Base-by-base conservation (phyloP, 169 alveolate genomes). In the Cryptosporidium sp. region DNA sequence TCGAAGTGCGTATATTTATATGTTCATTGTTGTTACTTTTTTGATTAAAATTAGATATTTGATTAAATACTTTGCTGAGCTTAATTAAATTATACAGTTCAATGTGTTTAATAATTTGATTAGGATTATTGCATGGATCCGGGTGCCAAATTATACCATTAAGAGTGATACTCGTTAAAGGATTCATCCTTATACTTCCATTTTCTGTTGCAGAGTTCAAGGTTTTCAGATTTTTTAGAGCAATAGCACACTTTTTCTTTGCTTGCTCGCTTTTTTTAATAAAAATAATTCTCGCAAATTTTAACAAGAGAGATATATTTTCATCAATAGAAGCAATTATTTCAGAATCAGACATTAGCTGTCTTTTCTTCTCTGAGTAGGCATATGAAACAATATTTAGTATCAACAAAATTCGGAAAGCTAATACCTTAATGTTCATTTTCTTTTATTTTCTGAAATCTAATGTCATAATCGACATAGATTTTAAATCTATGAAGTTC, bases 131-230 rank as follows among this genome's bases (percentile, higher is more conserved):
- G 41, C 89, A 80, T 18, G 89, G 69, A 37, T 80, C 89, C 10
- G 89, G 48, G 41, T 62, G 75, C 89, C 89, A 80, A 39, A 80
- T 29, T 41, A 80, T 39, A 43, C 89, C 89, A 80, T 80, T 80
- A n/a, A 80, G 61, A 3, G 80, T 16, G 18, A 80, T n/a, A 6
- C 12, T 5, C 3, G 89, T 80, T 39, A 80, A 39, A 37, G 74
- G 62, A 21, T 59, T 59, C 2, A 80, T 43, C n/a, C 18, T 10
- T 29, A 80, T 62, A 62, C 29, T 62, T 37, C 75, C 52, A 16
- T 80, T 80, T 48, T 65, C 75, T 62, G 33, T 39, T 23, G 65
- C 89, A 59, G 75, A 43, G 8, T 23, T 31, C 23, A 80, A 50
- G 12, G 75, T 39, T 61, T 61, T 80, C 23, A 80, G 7, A 43